A percentile compares a stretch with the other conserved stretches of the same genome.
Evolutionary conservation across 179 eudicot genomes (phyloP).

Genomic region (Beta corolliflora): DNA sequence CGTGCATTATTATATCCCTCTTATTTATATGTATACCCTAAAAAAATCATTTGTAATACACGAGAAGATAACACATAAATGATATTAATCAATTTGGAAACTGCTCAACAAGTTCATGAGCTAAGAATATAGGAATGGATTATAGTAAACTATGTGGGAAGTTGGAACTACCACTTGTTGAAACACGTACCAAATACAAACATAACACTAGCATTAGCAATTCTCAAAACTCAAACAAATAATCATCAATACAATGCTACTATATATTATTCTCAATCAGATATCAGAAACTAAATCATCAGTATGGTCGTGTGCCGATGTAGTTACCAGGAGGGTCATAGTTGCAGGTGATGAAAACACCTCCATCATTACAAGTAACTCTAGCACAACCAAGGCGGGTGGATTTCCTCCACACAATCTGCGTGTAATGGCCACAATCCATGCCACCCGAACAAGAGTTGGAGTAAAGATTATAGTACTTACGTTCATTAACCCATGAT

Average conservation of each 20-base stretch:
- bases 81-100: no score
- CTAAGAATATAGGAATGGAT: no score
- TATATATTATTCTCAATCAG: background rate
- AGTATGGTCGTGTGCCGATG: conserved; percentile 10
- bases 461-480: conserved; percentile 2
- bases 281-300: background rate
- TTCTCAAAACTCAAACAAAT: no score
- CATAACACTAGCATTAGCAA: background rate
- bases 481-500: conserved; percentile 11
- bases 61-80: no score
- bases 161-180: no score
- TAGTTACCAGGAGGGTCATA: conserved; percentile 20
- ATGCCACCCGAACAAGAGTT: background rate
- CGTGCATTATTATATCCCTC: no score
- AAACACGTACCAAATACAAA: background rate
- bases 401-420: conserved; percentile 8
- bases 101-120: no score
- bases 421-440: conserved; percentile 17
- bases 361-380: conserved; percentile 1
- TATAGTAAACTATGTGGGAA: no score
- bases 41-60: no score
- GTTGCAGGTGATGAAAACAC: conserved; percentile 6
- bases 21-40: no score
- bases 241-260: background rate
- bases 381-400: conserved; percentile 17